phyloP scores from a whole-genome alignment of 2,329 filamentous ascomycete species.

The Exophiala sp. region DNA sequence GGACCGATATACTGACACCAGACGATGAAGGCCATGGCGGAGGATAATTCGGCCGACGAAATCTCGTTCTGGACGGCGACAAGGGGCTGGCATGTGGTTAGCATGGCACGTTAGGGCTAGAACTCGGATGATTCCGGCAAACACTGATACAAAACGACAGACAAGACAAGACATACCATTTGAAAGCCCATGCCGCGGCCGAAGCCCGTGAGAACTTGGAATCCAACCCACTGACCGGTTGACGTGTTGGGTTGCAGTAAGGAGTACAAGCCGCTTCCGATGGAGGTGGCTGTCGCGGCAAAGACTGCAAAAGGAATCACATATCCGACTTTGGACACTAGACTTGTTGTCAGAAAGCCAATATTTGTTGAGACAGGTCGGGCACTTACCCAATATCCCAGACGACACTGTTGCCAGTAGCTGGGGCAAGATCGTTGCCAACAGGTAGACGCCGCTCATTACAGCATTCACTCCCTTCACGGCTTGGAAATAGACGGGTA shows the following conservation, averaged over 20 bases:
- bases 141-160: too few species aligned
- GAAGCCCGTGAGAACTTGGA: slow-evolving; percentile 27
- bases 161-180: too few species aligned
- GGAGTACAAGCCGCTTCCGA: slow-evolving; percentile 26
- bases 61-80: slow-evolving; percentile 31
- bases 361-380: too few species aligned
- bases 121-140: too few species aligned
- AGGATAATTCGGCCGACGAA: slow-evolving; percentile 26
- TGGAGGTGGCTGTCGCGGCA: neutral
- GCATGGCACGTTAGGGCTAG: too few species aligned
- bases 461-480: slow-evolving; percentile 24
- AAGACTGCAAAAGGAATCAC: slow-evolving; percentile 32
- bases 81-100: too few species aligned
- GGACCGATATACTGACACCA: slow-evolving; percentile 35
- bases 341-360: too few species aligned
- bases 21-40: slow-evolving; percentile 31
- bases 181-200: too few species aligned
- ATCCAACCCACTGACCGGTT: slow-evolving; percentile 31
- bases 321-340: slow-evolving; percentile 33
- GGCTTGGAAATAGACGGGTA: slow-evolving; percentile 31
- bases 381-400: neutral
- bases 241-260: slow-evolving; percentile 16
- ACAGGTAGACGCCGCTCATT: slow-evolving; percentile 27
- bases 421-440: slow-evolving; percentile 25
- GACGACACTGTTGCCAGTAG: neutral